Evolutionary conservation across 148 eudicot species (phyloP).

Genomic region (Simmondsia chinensis): DNA sequence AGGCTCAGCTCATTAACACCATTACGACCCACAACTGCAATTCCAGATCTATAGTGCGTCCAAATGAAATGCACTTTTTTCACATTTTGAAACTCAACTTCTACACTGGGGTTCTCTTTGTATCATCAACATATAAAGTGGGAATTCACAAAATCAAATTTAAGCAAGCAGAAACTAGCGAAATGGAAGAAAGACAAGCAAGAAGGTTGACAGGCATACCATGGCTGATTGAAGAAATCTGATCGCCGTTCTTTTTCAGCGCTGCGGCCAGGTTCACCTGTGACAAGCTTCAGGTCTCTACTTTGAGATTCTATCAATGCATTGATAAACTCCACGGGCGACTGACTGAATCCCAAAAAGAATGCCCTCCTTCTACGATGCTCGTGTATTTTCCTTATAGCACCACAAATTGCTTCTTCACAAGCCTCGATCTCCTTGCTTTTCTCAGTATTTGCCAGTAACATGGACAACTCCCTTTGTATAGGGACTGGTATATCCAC

Average conservation of each 20-base stretch:
- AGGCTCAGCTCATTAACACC: no score
- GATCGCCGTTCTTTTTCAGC: slow-evolving; percentile 76
- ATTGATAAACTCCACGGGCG: slow-evolving; percentile 85
- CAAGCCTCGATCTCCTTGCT: slow-evolving; percentile 76
- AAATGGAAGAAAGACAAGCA: background rate
- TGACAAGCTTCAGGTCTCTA: slow-evolving; percentile 68
- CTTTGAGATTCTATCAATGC: slow-evolving; percentile 80
- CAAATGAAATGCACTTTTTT: no score
- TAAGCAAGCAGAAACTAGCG: background rate
- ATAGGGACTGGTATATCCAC: slow-evolving; percentile 90
- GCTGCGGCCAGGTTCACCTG: slow-evolving; percentile 73
- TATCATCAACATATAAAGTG: background rate
- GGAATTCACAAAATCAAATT: background rate
- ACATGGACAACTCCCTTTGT: slow-evolving; percentile 72
- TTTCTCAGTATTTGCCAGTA: slow-evolving; percentile 80
- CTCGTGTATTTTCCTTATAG: slow-evolving; percentile 84
- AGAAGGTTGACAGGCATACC: slow-evolving; percentile 34
- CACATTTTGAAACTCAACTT: no score
- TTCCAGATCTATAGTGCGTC: no score
- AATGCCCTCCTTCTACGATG: slow-evolving; percentile 81
- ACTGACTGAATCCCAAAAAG: slow-evolving; percentile 91
- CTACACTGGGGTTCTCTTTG: background rate
- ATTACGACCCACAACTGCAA: no score
- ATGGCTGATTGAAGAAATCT: slow-evolving; percentile 87
- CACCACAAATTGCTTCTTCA: slow-evolving; percentile 77